Evolutionary conservation across 441 rosid genomes (phyloP).

Genomic region (Iberis amara): DNA sequence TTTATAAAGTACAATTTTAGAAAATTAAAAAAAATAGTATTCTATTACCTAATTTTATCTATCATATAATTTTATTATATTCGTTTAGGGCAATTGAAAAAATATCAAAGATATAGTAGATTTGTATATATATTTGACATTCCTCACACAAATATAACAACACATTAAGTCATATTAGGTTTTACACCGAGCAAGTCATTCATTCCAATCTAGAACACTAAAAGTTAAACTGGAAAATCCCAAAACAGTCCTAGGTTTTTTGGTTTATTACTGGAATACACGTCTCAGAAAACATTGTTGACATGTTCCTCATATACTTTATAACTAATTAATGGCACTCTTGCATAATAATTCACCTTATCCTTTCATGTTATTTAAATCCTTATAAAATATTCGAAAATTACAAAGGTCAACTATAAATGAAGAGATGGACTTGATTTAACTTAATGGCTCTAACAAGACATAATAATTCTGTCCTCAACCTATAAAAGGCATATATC

Average conservation of each 20-base stretch:
- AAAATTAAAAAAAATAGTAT: too few species aligned
- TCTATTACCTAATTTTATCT: too few species aligned
- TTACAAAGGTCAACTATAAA: background rate
- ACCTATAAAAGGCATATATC: background rate
- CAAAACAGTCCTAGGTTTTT: background rate
- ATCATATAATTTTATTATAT: too few species aligned
- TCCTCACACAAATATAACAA: too few species aligned
- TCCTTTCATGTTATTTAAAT: background rate
- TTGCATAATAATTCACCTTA: background rate
- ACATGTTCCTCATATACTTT: background rate
- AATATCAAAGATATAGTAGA: too few species aligned
- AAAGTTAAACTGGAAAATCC: background rate
- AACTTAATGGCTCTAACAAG: too few species aligned
- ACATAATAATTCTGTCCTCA: background rate
- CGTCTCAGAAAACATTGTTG: constrained; percentile 2
- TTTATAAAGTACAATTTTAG: too few species aligned
- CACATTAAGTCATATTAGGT: too few species aligned
- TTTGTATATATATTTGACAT: too few species aligned
- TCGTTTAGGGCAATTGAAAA: too few species aligned
- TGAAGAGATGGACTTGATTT: background rate
- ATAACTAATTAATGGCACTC: background rate
- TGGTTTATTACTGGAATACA: background rate
- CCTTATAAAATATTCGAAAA: background rate
- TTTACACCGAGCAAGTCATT: too few species aligned
- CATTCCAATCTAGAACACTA: background rate